Base-by-base conservation (phyloP, 768 basidiomycete species). In the Lentinula aciculospora region DNA sequence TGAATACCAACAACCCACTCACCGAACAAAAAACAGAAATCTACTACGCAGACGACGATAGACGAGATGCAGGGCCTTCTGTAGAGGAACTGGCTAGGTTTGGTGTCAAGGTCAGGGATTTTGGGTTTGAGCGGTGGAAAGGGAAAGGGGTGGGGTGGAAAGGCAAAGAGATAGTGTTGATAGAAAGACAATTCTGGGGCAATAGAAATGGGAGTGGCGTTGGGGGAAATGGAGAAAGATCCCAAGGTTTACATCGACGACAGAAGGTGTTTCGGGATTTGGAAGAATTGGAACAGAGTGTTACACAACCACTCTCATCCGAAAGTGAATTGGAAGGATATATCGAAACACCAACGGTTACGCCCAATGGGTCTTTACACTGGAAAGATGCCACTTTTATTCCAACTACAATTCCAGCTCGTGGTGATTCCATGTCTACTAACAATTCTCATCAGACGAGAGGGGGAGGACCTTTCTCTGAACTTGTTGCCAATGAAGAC, bases 311-410 rank as follows among this genome's bases (percentile, higher is more conserved):
- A 55, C 62, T 64, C 31, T 69, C 72, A 34, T 68, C 65, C 17
- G 69, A 64, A 21, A 64, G 61, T 37, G 77, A 75, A 28, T 72
- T 76, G 2, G 78, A 80, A 19, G 66, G 68, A 6, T 76, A 74
- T 54, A 68, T 83, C 56, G 71, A 76, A 44, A 82, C 84, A 0
- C 83, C 86, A 10, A 56, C 78, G 29, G 72, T 79, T 31, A 82
- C 83, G 7, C 82, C 83, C 3, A 79, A 80, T 54, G 80, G 81
- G 34, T 56, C 54, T 8, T 23, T 56, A 1, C 54, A 44, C 5
- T 56, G 54, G 54, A 42, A n/a, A 21, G 10, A 28, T 23, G 19
- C 27, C 5, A 56, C 36, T 13, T 15, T 25, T 15, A 44, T 56
- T 28, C 40, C 54, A 0, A 51, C n/a, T n/a, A 28, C 47, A 56